Base-by-base conservation (phyloP, 1,284 basidiomycete species). In the Apiotrichum porosum region DNA sequence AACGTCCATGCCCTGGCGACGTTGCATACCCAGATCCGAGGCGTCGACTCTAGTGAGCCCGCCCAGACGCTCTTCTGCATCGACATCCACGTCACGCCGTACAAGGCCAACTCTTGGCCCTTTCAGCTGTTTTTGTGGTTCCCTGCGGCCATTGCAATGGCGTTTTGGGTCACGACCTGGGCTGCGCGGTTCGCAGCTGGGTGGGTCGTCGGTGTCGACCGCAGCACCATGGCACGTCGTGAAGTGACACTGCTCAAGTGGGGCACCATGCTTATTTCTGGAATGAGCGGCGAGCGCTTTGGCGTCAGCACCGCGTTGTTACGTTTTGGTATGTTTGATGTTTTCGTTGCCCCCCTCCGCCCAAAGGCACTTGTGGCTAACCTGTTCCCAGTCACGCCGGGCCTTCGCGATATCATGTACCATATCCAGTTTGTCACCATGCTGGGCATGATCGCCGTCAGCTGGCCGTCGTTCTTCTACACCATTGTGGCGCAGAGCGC, bases 391-490 rank as follows among this genome's bases (percentile, higher is more conserved):
- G 90, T 86, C 54, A 97, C 94, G 0, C 93, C 94, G 1, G 90
- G 90, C 6, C 78, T 93, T 74, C 80, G 92, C 53, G 94, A 98
- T 70, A 81, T 98, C 50, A 80, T 97, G 43, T 86, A 89, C 64
- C 90, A 94, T 64, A 86, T 91, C 0, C 92, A 97, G 62, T 97
- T 76, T 59, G 75, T 76, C 51, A 74, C 76, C 5, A 80, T 84
- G 39, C 75, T 97, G 19, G 84, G 83, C 22, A 94, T 95, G 87
- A 82, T 97, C 42, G 87, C 90, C 23, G 90, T 97, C 23, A 79
- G 88, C 63, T 98, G 93, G 93, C 93, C 94, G 1, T 76, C 79
- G 13, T 97, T 93, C 71, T 80, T 86, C 50, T 97, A 95, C 72
- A 88, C 92, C 14, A 77, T 94, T 39, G 77, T 94, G 34, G 81